Evolutionary conservation across 2,329 filamentous ascomycete species (phyloP).

Genomic region (Lasiodiplodia sp.): DNA sequence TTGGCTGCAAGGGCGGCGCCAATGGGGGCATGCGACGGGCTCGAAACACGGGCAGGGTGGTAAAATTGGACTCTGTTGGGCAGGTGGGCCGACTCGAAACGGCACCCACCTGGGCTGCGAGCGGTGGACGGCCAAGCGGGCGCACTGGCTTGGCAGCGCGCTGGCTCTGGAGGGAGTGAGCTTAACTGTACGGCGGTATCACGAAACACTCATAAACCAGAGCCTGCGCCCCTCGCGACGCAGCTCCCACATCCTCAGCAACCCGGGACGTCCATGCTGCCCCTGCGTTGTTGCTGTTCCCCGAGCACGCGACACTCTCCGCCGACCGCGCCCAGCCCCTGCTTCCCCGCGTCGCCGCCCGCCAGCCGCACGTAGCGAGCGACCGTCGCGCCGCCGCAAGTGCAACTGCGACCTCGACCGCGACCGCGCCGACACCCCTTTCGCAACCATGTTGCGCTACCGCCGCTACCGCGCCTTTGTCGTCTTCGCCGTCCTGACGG

Average conservation of each 20-base stretch:
- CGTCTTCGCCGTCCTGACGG: slow-evolving; percentile 61
- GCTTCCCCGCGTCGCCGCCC: slow-evolving; percentile 12
- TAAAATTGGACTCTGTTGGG: background rate
- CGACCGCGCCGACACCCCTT: background rate
- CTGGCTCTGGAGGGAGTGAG: slow-evolving; percentile 18
- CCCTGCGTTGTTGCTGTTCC: slow-evolving; percentile 2
- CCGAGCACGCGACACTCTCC: slow-evolving; percentile 26
- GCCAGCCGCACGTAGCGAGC: slow-evolving; percentile 14
- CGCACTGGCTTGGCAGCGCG: slow-evolving; percentile 6
- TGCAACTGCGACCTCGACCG: slow-evolving; percentile 14
- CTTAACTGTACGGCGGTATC: slow-evolving; percentile 13
- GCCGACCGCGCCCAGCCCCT: slow-evolving; percentile 18
- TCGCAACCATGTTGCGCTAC: slow-evolving; percentile 61
- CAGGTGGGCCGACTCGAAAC: slow-evolving; percentile 24
- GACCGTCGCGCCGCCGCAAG: slow-evolving; percentile 19
- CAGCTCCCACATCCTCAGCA: background rate
- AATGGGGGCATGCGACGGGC: background rate
- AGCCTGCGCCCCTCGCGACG: slow-evolving; percentile 10
- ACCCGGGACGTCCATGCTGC: slow-evolving; percentile 15
- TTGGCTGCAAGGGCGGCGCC: slow-evolving; percentile 21
- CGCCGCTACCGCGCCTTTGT: slow-evolving; percentile 69
- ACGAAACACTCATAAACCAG: slow-evolving; percentile 13
- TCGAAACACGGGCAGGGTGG: slow-evolving; percentile 5
- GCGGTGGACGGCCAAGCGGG: background rate
- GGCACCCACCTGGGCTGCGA: slow-evolving; percentile 2